Evolutionary conservation across 371 early-diverging fungal genomes (phyloP).

Genomic region (Umbelopsis sp.): DNA sequence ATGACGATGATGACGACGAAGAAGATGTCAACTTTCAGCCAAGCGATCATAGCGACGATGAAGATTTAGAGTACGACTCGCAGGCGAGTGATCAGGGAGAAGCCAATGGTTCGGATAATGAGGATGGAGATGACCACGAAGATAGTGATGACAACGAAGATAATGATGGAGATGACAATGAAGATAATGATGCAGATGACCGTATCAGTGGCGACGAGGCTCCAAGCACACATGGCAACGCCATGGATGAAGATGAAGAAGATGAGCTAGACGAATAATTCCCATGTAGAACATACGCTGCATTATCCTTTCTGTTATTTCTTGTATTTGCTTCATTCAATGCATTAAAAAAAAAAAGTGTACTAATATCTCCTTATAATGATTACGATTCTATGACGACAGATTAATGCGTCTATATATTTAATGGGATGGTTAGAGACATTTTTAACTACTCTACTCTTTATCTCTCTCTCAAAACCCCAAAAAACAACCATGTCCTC

Average conservation of each 20-base stretch:
- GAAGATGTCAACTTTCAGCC: slow-evolving; percentile 38
- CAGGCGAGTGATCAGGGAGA: slow-evolving; percentile 36
- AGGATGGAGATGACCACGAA: slow-evolving; percentile 1
- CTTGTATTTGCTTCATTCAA: background rate
- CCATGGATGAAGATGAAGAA: slow-evolving; percentile 23
- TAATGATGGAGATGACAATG: slow-evolving; percentile 1
- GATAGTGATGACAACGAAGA: background rate
- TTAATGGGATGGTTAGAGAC: no score
- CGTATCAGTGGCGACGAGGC: background rate
- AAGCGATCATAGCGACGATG: slow-evolving; percentile 38
- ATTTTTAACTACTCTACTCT: no score
- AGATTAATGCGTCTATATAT: background rate
- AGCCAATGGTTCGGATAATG: slow-evolving; percentile 17
- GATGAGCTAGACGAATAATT: slow-evolving; percentile 21
- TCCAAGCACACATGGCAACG: background rate
- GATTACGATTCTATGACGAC: slow-evolving; percentile 15
- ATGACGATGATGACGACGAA: slow-evolving; percentile 35
- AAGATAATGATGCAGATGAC: background rate
- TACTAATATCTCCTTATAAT: background rate
- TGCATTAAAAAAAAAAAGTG: background rate
- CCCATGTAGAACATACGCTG: no score
- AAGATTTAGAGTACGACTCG: slow-evolving; percentile 48
- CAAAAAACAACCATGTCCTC: slow-evolving; percentile 5
- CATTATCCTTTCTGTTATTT: background rate
- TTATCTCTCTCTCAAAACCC: no score